Conservation (phyloP, 345 rosid genomes). For the Rhodomyrtus tomentosa region DNA sequence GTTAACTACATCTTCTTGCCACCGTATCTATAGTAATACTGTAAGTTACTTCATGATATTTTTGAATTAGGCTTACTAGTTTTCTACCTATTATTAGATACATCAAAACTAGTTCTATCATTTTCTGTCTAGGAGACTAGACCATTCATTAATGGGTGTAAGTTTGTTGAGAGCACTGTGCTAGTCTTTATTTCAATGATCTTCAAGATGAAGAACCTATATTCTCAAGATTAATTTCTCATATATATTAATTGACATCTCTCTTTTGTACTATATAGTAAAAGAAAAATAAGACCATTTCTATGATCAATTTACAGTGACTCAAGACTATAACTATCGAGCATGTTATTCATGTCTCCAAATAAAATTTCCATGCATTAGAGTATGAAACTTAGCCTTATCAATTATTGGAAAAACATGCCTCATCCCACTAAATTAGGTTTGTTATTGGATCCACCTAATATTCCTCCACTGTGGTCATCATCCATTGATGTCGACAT, state of each 20-base stretch:
- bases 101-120: neutral
- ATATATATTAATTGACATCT: neutral
- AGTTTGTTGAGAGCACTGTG: neutral
- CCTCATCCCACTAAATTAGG: neutral
- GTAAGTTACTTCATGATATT: neutral
- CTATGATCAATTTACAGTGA: neutral
- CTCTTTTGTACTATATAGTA: neutral
- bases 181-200: neutral
- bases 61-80: neutral
- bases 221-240: neutral
- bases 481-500: neutral
- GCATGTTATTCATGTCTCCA: neutral
- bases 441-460: neutral
- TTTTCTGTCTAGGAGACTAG: neutral
- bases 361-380: neutral
- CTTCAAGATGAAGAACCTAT: neutral
- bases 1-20: neutral
- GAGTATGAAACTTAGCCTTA: neutral
- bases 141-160: neutral
- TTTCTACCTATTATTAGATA: neutral
- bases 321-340: neutral
- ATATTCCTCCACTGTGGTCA: neutral
- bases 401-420: neutral
- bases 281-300: neutral
- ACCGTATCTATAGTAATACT: neutral